A percentile compares a stretch with the other conserved stretches of the same genome.
Conservation (phyloP, 108 stramenopile species). For the Bacterosira constricta region DNA sequence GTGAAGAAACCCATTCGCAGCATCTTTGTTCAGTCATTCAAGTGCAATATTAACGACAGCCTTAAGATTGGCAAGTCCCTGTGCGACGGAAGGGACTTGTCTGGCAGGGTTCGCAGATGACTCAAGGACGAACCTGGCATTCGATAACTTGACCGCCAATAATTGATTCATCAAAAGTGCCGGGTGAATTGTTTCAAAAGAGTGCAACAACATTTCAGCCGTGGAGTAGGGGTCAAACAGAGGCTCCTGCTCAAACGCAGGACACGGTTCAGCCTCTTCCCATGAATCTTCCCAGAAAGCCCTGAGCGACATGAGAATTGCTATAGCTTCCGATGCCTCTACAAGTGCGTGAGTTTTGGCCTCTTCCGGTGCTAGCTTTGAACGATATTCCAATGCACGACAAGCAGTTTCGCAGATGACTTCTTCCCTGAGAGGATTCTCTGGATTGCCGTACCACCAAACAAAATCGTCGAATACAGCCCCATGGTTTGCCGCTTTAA, state of each 20-base stretch:
- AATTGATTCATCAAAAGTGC: conserved; percentile 77
- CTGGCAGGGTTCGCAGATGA: conserved; percentile 58
- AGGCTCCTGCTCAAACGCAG: conserved; percentile 78
- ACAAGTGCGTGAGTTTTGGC: conserved; percentile 51
- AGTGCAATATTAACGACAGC: conserved; percentile 61
- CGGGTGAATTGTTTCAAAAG: conserved; percentile 86
- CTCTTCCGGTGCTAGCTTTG: conserved; percentile 27
- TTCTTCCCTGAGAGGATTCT: conserved; percentile 74
- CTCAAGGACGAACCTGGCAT: conserved; percentile 69
- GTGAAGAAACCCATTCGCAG: conserved; percentile 39
- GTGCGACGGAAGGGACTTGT: conserved; percentile 52
- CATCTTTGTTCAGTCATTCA: conserved; percentile 65
- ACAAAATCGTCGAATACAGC: conserved; percentile 80
- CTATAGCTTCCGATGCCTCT: conserved; percentile 73
- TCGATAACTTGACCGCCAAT: conserved; percentile 76
- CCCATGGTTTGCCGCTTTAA: conserved; percentile 86
- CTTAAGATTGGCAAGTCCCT: conserved; percentile 49
- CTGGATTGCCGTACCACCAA: conserved; percentile 85
- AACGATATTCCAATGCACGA: conserved; percentile 20
- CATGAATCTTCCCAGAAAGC: conserved; percentile 84
- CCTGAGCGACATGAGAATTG: conserved; percentile 63
- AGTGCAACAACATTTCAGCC: conserved; percentile 81
- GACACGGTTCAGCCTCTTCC: conserved; percentile 66
- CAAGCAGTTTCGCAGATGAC: conserved; percentile 38
- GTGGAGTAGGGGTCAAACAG: conserved; percentile 76